Evolutionary conservation across 306 rosid species (phyloP).

Genomic region (Rubus parviflorus): DNA sequence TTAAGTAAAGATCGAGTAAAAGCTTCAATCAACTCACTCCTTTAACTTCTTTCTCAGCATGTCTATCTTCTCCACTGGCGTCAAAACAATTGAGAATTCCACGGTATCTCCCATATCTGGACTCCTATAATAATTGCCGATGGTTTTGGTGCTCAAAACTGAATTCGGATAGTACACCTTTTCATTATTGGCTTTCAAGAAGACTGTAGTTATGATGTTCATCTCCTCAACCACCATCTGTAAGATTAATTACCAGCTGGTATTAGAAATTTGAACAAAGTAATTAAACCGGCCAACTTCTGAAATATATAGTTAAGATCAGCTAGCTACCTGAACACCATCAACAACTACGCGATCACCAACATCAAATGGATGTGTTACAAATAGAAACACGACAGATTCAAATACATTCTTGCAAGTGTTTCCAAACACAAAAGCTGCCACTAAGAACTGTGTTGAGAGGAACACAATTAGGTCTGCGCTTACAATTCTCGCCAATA

Average conservation of each 20-base stretch:
- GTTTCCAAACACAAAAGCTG: conserved; percentile 79
- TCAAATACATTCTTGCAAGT: conserved; percentile 84
- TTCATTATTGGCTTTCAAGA: conserved; percentile 77
- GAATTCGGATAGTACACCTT: conserved; percentile 84
- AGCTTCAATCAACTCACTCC: conserved; percentile 41
- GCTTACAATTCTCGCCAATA: conserved; percentile 76
- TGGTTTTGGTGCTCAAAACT: conserved; percentile 69
- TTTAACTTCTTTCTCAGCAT: conserved; percentile 51
- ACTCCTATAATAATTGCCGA: conserved; percentile 83
- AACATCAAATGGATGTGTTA: conserved; percentile 93
- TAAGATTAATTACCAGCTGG: neutral
- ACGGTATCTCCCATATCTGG: conserved; percentile 66
- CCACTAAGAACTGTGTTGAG: conserved; percentile 71
- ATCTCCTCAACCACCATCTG: conserved; percentile 91
- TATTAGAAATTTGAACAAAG: conserved; percentile 8
- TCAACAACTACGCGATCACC: conserved; percentile 85
- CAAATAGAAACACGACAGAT: conserved; percentile 80
- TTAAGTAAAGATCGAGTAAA: neutral
- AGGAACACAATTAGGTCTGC: conserved; percentile 74
- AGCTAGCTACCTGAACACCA: conserved; percentile 62
- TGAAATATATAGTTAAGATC: conserved; percentile 9
- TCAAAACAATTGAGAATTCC: conserved; percentile 69
- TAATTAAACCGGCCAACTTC: neutral
- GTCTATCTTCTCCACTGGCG: conserved; percentile 71
- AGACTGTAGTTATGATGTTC: conserved; percentile 81